Percentiles rank a stretch among this genome's conserved stretches.
Conservation (phyloP, 306 rosid species). For the Rosa persica region DNA sequence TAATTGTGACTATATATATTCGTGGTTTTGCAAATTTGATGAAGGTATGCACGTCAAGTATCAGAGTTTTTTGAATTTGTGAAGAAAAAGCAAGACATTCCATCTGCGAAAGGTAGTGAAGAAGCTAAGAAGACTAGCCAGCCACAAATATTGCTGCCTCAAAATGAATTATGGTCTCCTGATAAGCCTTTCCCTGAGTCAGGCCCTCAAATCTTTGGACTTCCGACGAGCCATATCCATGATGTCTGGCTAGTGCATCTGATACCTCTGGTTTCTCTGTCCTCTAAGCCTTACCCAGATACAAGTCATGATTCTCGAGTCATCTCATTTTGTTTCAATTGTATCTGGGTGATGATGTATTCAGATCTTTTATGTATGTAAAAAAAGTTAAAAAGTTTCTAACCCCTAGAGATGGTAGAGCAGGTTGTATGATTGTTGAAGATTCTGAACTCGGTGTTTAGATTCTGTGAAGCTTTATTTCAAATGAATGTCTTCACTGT, state of each 20-base stretch:
- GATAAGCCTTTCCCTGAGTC: constrained; percentile 60
- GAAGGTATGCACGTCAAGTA: constrained; percentile 96
- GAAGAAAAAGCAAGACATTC: constrained; percentile 65
- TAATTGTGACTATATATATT: background rate
- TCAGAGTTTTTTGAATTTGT: constrained; percentile 92
- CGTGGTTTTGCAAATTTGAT: constrained; percentile 19
- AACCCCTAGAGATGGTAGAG: constrained; percentile 44
- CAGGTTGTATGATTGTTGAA: constrained; percentile 30
- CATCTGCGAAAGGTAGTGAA: constrained; percentile 43
- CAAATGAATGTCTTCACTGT: constrained; percentile 1
- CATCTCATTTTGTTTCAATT: background rate
- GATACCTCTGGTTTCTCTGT: background rate
- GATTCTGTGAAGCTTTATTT: constrained; percentile 17
- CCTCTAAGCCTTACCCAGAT: background rate
- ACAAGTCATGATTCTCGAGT: background rate
- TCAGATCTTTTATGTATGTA: constrained; percentile 43
- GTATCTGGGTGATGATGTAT: constrained; percentile 25
- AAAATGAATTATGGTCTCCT: constrained; percentile 69
- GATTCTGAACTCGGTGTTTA: constrained; percentile 16
- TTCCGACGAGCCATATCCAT: constrained; percentile 68
- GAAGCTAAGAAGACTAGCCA: constrained; percentile 42
- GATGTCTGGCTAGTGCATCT: constrained; percentile 46
- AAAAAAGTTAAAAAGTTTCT: constrained; percentile 25
- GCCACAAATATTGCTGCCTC: constrained; percentile 57
- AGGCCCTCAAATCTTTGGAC: constrained; percentile 59